Conservation (phyloP, 768 basidiomycete species). For the Suillus decipiens region DNA sequence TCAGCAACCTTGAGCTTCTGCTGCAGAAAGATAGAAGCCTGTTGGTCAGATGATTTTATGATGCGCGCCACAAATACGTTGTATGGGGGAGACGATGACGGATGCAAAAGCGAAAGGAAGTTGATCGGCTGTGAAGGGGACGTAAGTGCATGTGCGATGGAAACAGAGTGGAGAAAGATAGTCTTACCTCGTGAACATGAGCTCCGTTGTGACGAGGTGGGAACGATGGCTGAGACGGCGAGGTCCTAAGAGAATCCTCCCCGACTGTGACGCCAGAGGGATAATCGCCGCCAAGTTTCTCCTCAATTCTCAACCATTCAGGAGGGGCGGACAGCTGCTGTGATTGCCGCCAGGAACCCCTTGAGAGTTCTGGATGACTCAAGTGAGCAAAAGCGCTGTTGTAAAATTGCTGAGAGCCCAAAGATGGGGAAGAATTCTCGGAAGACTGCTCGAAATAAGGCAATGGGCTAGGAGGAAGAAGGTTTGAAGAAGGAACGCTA, state of each 20-base stretch:
- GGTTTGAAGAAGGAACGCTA: conserved; percentile 26
- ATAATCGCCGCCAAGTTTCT: conserved; percentile 25
- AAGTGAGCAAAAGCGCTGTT: conserved; percentile 24
- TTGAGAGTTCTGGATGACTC: conserved; percentile 22
- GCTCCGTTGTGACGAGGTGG: conserved; percentile 27
- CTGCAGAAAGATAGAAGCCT: conserved; percentile 87
- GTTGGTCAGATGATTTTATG: conserved; percentile 88
- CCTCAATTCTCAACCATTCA: conserved; percentile 49
- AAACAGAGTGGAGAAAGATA: conserved; percentile 7
- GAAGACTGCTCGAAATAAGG: conserved; percentile 57
- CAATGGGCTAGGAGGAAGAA: conserved; percentile 26
- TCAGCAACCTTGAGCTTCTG: conserved; percentile 90
- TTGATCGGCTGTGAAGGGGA: conserved; percentile 72
- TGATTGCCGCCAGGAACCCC: conserved; percentile 28
- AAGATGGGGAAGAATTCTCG: conserved; percentile 42
- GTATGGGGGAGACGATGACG: conserved; percentile 84
- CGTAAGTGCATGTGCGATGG: conserved; percentile 20
- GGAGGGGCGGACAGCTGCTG: conserved; percentile 30
- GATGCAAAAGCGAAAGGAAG: conserved; percentile 51
- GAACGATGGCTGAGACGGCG: conserved; percentile 29
- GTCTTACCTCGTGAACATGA: conserved; percentile 55
- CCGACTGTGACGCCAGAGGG: conserved; percentile 22
- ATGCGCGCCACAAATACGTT: conserved; percentile 80
- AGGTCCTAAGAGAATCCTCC: conserved; percentile 32
- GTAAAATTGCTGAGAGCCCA: conserved; percentile 38